Percentiles rank a stretch among this genome's conserved stretches.
Conservation (phyloP, 75 land plant genomes). For the Gnetum montanum region DNA sequence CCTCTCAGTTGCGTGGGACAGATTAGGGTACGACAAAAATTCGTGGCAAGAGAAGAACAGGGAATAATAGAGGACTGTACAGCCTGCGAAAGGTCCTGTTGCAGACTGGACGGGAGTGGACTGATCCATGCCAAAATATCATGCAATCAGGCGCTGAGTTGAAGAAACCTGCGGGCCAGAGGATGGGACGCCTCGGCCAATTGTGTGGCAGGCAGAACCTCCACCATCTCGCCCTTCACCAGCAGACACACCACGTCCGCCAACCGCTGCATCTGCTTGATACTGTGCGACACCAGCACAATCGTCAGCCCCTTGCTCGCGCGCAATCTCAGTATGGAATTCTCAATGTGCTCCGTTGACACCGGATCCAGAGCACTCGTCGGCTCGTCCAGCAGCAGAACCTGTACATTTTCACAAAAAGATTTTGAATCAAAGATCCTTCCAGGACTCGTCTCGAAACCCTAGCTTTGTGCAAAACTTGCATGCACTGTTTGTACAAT, state of each 20-base stretch:
- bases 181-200: constrained; percentile 72
- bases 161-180: constrained; percentile 62
- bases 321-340: constrained; percentile 52
- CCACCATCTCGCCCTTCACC: constrained; percentile 72
- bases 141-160: constrained; percentile 43
- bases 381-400: constrained; percentile 80
- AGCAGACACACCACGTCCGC: constrained; percentile 70
- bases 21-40: too few relatives aligned
- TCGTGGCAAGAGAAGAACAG: too few relatives aligned
- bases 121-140: too few relatives aligned
- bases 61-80: too few relatives aligned
- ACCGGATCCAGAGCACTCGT: constrained; percentile 96
- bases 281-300: constrained; percentile 84
- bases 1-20: too few relatives aligned
- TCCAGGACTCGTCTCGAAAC: too few relatives aligned
- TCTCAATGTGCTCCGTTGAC: constrained; percentile 84
- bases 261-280: constrained; percentile 80
- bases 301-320: constrained; percentile 47
- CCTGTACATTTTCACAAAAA: constrained; percentile 22
- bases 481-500: too few relatives aligned
- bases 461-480: too few relatives aligned
- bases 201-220: constrained; percentile 47
- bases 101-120: too few relatives aligned
- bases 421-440: neutral
- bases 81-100: too few relatives aligned